Conservation (phyloP, 257 asterid genomes). For the Solanum acaule region DNA sequence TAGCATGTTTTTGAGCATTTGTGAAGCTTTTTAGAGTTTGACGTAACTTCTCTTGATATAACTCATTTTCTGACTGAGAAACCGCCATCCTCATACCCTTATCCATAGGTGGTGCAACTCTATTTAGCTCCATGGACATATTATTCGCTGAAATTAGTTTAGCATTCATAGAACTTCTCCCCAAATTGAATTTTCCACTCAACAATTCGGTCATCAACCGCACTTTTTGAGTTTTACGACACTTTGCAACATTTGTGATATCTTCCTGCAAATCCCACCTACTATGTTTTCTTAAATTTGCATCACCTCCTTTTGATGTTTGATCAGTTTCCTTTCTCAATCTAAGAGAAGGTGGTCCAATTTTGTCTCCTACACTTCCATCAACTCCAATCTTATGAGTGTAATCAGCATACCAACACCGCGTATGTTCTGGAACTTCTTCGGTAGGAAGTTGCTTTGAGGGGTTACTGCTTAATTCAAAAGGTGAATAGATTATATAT, state of each 20-base stretch:
- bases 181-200: not conserved
- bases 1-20: not conserved
- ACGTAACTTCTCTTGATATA: not conserved
- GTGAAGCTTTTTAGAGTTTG: not conserved
- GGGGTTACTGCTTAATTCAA: conserved; percentile 16
- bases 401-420: conserved; percentile 49
- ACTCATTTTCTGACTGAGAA: not conserved
- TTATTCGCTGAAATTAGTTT: not conserved
- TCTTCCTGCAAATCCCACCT: not conserved
- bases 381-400: conserved; percentile 2
- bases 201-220: not conserved
- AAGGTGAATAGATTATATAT: conserved; percentile 30
- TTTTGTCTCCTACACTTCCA: not conserved
- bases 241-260: not conserved
- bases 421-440: conserved; percentile 30
- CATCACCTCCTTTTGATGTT: not conserved
- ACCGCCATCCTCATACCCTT: not conserved
- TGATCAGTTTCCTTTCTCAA: not conserved
- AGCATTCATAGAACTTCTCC: not conserved
- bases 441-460: conserved; percentile 36
- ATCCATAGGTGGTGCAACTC: not conserved
- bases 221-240: not conserved
- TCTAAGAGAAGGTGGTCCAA: not conserved
- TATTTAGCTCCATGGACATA: not conserved
- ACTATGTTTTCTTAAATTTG: not conserved